Percentiles rank a stretch among this genome's conserved stretches.
Evolutionary conservation across 2,329 filamentous ascomycete species (phyloP).

Genomic region (Aspergillus tubingensis): DNA sequence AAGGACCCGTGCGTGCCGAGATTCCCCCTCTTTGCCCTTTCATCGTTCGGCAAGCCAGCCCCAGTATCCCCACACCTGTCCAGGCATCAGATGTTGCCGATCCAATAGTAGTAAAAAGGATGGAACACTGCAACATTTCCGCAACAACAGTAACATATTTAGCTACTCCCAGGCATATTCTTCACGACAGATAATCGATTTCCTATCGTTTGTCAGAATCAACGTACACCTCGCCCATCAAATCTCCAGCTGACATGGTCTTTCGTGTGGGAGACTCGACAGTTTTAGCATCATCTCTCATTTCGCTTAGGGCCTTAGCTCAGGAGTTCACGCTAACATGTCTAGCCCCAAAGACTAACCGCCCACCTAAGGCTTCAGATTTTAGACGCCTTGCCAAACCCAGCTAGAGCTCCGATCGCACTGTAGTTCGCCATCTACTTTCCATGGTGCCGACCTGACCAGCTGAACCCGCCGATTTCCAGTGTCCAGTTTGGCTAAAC

Average conservation of each 20-base stretch:
- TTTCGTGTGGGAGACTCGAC: neutral
- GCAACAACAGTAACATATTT: too few relatives aligned
- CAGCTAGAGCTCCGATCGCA: neutral
- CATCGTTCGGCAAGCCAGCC: neutral
- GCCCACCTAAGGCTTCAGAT: neutral
- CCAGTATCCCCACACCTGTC: neutral
- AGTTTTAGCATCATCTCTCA: neutral
- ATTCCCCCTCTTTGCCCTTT: neutral
- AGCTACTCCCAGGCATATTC: too few relatives aligned
- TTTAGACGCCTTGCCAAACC: neutral
- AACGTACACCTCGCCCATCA: too few relatives aligned
- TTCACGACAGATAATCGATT: too few relatives aligned
- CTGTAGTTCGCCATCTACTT: neutral
- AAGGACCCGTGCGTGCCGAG: constrained; percentile 2
- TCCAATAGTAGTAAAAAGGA: neutral
- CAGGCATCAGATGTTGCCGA: neutral
- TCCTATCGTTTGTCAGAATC: neutral
- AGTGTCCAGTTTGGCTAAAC: neutral
- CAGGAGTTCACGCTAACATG: neutral
- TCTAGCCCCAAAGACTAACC: neutral
- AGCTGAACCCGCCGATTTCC: neutral
- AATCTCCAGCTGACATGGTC: neutral
- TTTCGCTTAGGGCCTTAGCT: neutral
- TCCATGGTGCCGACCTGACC: neutral
- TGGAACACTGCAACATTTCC: neutral